Evolutionary conservation across 1,284 basidiomycete species (phyloP).

Genomic region (Microbotryum violaceum): DNA sequence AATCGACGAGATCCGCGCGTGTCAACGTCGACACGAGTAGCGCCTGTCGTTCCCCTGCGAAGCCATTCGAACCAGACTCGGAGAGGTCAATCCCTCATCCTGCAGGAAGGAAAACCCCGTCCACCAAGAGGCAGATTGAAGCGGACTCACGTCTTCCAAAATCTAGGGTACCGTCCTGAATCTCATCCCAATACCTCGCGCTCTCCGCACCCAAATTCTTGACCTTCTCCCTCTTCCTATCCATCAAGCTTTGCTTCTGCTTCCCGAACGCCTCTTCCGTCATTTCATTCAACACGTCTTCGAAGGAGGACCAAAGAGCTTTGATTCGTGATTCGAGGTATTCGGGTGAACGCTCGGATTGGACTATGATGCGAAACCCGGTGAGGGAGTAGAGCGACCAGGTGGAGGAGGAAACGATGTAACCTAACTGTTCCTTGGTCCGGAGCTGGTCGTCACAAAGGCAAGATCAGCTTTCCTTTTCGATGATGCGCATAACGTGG

Average conservation of each 20-base stretch:
- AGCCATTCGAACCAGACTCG: no score
- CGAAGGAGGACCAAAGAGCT: constrained; percentile 68
- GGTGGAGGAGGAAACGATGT: constrained; percentile 58
- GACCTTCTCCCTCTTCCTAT: constrained; percentile 61
- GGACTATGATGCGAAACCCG: constrained; percentile 79
- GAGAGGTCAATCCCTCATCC: no score
- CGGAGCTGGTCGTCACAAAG: constrained; percentile 52
- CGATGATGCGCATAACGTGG: background rate
- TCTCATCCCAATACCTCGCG: constrained; percentile 58
- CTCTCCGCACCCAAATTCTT: constrained; percentile 62
- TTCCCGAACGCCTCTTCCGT: constrained; percentile 54
- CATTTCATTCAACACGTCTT: constrained; percentile 48
- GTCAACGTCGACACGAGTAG: constrained; percentile 56
- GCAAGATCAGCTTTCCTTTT: background rate
- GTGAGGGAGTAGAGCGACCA: constrained; percentile 43
- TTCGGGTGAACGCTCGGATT: constrained; percentile 75
- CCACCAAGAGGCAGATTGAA: background rate
- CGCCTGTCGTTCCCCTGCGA: constrained; percentile 51
- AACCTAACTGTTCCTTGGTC: constrained; percentile 96
- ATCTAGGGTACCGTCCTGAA: constrained; percentile 66
- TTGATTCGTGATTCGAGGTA: constrained; percentile 86
- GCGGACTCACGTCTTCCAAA: constrained; percentile 44
- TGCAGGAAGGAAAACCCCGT: background rate
- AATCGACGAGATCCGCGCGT: constrained; percentile 65
- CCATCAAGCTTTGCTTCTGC: constrained; percentile 52